These are phyloP conservation scores for Lecanicillium sp. DNA, from an alignment of 2,329 filamentous ascomycete species.

Conservation along the genomic window DNA sequence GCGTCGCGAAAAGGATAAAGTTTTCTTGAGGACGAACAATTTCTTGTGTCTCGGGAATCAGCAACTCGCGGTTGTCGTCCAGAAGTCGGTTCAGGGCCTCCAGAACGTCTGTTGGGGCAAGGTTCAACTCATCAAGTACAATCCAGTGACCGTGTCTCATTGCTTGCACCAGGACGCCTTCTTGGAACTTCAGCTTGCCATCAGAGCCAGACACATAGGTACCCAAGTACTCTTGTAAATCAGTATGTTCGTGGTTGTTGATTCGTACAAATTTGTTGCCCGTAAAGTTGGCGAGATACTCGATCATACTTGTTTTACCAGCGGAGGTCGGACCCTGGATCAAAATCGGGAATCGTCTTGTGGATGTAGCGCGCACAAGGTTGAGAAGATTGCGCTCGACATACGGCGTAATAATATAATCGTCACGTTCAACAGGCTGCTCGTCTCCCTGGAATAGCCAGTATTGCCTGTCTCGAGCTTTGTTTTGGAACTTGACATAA, in stretches of 20 bases:
- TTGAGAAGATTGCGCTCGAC: conserved; percentile 94
- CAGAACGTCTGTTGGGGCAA: conserved; percentile 93
- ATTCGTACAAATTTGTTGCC: conserved; percentile 97
- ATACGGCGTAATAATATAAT: conserved; percentile 96
- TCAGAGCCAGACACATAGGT: conserved; percentile 84
- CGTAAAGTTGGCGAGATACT: conserved; percentile 92
- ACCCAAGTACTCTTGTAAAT: conserved; percentile 94
- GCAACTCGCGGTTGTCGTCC: conserved; percentile 91
- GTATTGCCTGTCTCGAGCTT: conserved; percentile 64
- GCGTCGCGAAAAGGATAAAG: conserved; percentile 97
- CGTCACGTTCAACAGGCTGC: conserved; percentile 61
- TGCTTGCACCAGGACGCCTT: conserved; percentile 88
- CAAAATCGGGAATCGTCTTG: conserved; percentile 83
- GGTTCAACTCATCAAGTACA: conserved; percentile 91
- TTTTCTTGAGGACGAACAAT: conserved; percentile 85
- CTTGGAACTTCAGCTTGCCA: conserved; percentile 83
- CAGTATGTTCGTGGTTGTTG: conserved; percentile 99
- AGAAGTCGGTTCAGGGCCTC: conserved; percentile 93
- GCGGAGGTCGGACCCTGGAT: conserved; percentile 96
- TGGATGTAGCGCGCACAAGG: conserved; percentile 87
- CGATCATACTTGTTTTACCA: conserved; percentile 99
- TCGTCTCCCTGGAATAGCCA: conserved; percentile 76
- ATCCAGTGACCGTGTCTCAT: conserved; percentile 95
- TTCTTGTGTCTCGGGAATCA: conserved; percentile 96
- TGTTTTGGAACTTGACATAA: conserved; percentile 74